These are phyloP conservation scores for Beta corolliflora DNA, from an alignment of 179 eudicot species.

Conservation along the genomic window DNA sequence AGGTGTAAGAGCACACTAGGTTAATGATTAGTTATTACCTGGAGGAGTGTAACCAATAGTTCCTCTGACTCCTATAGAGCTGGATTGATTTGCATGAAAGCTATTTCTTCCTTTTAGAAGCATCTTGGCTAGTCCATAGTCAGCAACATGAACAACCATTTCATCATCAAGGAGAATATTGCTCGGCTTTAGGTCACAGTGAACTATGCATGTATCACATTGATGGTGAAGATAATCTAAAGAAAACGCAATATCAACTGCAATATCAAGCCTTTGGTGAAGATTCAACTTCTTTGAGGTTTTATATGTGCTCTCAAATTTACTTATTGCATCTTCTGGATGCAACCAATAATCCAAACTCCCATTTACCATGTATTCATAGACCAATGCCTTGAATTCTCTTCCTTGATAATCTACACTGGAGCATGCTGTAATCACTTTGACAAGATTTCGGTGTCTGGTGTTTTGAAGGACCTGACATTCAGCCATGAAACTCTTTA, in stretches of 20 bases:
- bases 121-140: too few relatives aligned
- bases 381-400: conserved; percentile 14
- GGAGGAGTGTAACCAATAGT: neutral
- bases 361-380: neutral
- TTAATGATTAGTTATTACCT: neutral
- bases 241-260: neutral
- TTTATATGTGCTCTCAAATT: too few relatives aligned
- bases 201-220: neutral
- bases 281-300: neutral
- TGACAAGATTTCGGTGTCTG: conserved; percentile 31
- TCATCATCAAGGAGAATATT: neutral
- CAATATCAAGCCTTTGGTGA: neutral
- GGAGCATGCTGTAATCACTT: conserved; percentile 13
- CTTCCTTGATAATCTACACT: conserved; percentile 9
- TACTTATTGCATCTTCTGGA: neutral
- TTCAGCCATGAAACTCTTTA: conserved; percentile 16
- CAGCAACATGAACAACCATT: too few relatives aligned
- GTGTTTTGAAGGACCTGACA: conserved; percentile 1
- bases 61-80: neutral
- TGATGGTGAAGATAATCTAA: neutral
- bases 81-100: neutral
- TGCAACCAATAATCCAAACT: too few relatives aligned
- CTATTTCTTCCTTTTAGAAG: neutral
- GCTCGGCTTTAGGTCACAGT: neutral
- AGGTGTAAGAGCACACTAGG: too few relatives aligned